These are phyloP conservation scores for Emericellopsis terricola DNA, from an alignment of 495 filamentous ascomycete species.

Conservation along the genomic window DNA sequence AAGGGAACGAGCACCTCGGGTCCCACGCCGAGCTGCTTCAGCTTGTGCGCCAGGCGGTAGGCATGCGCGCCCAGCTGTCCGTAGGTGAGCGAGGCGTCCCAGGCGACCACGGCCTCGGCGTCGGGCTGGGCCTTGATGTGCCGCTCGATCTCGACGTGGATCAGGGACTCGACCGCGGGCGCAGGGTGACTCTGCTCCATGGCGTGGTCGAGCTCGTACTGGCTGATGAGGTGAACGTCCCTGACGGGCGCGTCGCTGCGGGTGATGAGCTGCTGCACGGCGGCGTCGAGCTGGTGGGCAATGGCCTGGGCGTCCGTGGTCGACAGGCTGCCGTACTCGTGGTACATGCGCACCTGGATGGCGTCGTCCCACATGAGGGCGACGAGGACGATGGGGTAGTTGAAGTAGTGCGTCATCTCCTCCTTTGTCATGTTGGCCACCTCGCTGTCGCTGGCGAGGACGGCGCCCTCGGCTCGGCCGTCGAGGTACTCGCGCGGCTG, in stretches of 20 bases:
- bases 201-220: no score
- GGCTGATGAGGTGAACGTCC: no score
- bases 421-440: neutral
- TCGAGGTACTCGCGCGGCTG: no score
- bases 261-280: neutral
- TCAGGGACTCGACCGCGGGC: neutral
- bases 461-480: slow-evolving; percentile 27
- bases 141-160: neutral
- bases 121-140: slow-evolving; percentile 4
- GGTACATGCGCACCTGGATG: neutral
- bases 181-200: no score
- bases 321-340: slow-evolving; percentile 5
- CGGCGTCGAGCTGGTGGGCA: slow-evolving; percentile 4
- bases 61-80: slow-evolving; percentile 25
- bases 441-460: slow-evolving; percentile 26
- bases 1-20: neutral
- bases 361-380: neutral
- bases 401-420: no score
- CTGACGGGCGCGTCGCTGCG: neutral
- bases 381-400: slow-evolving; percentile 1
- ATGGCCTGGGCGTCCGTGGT: slow-evolving; percentile 5
- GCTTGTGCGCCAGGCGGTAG: slow-evolving; percentile 21
- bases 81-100: slow-evolving; percentile 39
- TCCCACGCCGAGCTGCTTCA: slow-evolving; percentile 11
- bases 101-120: slow-evolving; percentile 13